Evolutionary conservation across 352 stramenopile species (phyloP).

Genomic region (Globisporangium camurandrum): DNA sequence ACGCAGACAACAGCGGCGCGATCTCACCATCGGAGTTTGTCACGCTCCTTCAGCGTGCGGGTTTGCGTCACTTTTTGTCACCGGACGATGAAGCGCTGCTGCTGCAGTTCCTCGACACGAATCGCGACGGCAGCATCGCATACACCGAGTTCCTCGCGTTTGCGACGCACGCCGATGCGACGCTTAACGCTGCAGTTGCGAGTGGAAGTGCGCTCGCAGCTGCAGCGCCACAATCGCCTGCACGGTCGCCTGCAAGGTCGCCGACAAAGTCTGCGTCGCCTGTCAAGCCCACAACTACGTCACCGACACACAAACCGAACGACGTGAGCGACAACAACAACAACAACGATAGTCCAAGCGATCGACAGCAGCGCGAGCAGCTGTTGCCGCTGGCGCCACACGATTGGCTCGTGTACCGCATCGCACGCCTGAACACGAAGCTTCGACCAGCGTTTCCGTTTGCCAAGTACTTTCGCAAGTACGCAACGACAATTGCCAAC

Average conservation of each 20-base stretch:
- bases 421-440: constrained; percentile 41
- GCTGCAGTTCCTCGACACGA: constrained; percentile 60
- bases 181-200: constrained; percentile 16
- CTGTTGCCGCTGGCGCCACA: constrained; percentile 1
- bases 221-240: not conserved
- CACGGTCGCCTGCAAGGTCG: too few relatives aligned
- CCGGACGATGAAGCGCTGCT: constrained; percentile 57
- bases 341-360: too few relatives aligned
- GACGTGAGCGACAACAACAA: constrained; percentile 3
- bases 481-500: constrained; percentile 29
- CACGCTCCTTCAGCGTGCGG: constrained; percentile 52
- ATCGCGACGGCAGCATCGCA: constrained; percentile 51
- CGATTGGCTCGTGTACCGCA: constrained; percentile 20
- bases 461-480: constrained; percentile 72
- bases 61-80: constrained; percentile 47
- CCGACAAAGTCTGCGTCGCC: too few relatives aligned
- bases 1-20: constrained; percentile 41
- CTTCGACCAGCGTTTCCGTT: constrained; percentile 52
- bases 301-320: constrained; percentile 10
- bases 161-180: constrained; percentile 32
- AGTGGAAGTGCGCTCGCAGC: constrained; percentile 1
- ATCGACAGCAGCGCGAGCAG: not conserved
- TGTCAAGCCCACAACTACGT: not conserved
- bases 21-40: constrained; percentile 62
- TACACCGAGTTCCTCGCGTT: constrained; percentile 69